Base-by-base conservation (phyloP, 2,329 filamentous ascomycete genomes). In the Colletotrichum orchidophilum region DNA sequence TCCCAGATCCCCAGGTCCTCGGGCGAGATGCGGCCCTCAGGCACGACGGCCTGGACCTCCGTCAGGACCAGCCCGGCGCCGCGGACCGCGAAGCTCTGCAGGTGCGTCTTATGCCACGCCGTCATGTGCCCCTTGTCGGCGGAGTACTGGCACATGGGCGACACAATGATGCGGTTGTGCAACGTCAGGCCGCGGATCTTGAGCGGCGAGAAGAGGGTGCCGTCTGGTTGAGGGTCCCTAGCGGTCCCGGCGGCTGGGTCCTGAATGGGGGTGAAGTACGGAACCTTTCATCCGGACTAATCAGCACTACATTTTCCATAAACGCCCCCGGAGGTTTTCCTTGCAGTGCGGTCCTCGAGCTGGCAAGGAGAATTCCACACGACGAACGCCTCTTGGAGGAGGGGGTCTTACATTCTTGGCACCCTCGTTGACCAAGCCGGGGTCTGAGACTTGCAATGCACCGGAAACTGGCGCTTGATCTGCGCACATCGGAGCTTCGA, bases 1-100 rank as follows among this genome's bases (percentile, higher is more conserved):
- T 90, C 86, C 93, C 93, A 95, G 5, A 95, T 79, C 0, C 93
- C 91, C 13, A 80, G 78, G 74, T 93, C 89, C 74, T 93, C 85
- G 0, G 92, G 93, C 0, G 92, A 93, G 80, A 95, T 94, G 15
- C 93, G 87, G 3, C 93, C 93, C 74, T 92, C 87, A 0, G 92
- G 81, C 1, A 87, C 83, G 0, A 95, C 91, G 1, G 90, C 85
- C 0, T 92, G 93, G 1, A 92, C 92, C 80, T 95, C 93, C 13
- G 93, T 80, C 71, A 93, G 87, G 15, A 90, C 79, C 3, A 95
- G 80, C 0, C 92, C 93, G 0, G 93, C 76, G 5, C 83, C 83
- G 5, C 81, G 78, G 24, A 76, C 75, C 3, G 80, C 77, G 52
- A 82, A 81, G 57, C 79, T 77, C 39, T 81, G 81, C 29, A 81